Evolutionary conservation across 306 rosid species (phyloP).

Genomic region (Fragaria iinumae): DNA sequence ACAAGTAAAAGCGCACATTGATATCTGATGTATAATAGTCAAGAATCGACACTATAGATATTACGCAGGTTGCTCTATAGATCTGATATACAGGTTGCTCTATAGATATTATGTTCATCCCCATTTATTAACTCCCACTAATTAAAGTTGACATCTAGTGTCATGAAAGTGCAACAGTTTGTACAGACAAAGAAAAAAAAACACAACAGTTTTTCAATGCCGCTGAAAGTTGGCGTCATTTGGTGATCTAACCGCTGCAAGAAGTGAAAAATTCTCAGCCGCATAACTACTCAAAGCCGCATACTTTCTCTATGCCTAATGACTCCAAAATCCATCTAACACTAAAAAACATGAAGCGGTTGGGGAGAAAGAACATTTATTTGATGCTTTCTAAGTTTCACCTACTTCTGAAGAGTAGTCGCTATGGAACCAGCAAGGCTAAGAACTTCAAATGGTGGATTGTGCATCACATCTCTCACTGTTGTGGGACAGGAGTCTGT

Average conservation of each 20-base stretch:
- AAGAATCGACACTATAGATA: too few species aligned
- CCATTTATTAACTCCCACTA: neutral
- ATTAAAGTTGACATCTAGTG: neutral
- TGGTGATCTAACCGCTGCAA: neutral
- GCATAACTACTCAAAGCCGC: conserved; percentile 9
- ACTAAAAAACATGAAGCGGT: neutral
- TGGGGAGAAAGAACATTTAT: neutral
- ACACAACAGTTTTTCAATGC: neutral
- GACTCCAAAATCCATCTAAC: conserved; percentile 1
- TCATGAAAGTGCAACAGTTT: neutral
- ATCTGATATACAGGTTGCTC: too few species aligned
- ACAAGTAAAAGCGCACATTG: too few species aligned
- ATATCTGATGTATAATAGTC: too few species aligned
- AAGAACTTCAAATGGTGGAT: conserved; percentile 82
- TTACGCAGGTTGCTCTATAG: too few species aligned
- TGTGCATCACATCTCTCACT: conserved; percentile 63
- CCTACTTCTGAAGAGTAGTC: conserved; percentile 63
- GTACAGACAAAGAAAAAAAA: neutral
- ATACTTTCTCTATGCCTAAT: conserved; percentile 18
- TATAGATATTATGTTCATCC: neutral
- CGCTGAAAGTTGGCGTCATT: conserved; percentile 8
- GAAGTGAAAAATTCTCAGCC: neutral
- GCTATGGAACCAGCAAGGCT: conserved; percentile 85
- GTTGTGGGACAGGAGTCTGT: conserved; percentile 93
- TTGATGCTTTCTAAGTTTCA: conserved; percentile 5